phyloP scores from a whole-genome alignment of 2,329 filamentous ascomycete genomes.

The Alternaria hordeiaustralica region DNA sequence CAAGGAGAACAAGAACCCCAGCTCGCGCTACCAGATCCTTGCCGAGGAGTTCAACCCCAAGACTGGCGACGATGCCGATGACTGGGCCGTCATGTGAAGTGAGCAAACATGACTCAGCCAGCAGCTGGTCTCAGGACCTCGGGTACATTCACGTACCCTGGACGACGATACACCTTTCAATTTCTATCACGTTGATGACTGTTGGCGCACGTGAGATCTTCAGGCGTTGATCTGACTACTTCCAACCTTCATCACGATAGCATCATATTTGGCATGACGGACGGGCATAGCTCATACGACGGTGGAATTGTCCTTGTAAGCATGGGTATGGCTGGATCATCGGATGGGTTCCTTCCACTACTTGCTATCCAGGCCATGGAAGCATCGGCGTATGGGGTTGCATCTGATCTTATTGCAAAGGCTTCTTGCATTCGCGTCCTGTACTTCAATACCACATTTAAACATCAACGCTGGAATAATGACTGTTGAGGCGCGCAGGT shows the following conservation, averaged over 20 bases:
- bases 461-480: not conserved
- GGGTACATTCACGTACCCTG: not conserved
- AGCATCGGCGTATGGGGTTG: slow-evolving; percentile 17
- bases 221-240: slow-evolving; percentile 1
- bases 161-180: not conserved
- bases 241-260: not conserved
- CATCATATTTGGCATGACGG: slow-evolving; percentile 1
- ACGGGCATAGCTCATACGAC: not conserved
- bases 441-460: slow-evolving; percentile 13
- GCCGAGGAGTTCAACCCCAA: slow-evolving; percentile 32
- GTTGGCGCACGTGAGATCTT: slow-evolving; percentile 2
- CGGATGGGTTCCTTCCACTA: slow-evolving; percentile 8
- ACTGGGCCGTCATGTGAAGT: slow-evolving; percentile 50
- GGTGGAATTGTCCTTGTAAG: slow-evolving; percentile 4
- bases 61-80: slow-evolving; percentile 48
- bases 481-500: slow-evolving; percentile 1
- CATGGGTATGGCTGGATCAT: not conserved
- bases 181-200: not conserved
- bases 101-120: not conserved
- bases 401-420: slow-evolving; percentile 12
- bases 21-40: slow-evolving; percentile 40
- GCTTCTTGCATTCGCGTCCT: slow-evolving; percentile 13
- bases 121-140: not conserved
- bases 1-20: slow-evolving; percentile 39
- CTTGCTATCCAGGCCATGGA: slow-evolving; percentile 10